Conservation (phyloP, 129 eudicot genomes). For the Ambrosia artemisiifolia region DNA sequence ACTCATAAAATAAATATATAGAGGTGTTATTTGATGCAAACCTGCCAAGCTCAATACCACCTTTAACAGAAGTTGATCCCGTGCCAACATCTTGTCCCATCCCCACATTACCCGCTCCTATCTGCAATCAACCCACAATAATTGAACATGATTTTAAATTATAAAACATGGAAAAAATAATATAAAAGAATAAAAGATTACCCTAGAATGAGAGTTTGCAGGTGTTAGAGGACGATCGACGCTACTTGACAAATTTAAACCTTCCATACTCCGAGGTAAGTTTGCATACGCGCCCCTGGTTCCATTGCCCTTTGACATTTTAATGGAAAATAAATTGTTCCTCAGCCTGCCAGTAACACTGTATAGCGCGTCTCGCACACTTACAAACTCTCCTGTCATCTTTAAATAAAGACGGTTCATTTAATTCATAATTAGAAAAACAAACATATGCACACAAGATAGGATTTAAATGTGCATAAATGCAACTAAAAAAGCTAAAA, state of each 20-base stretch:
- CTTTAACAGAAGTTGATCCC: conserved; percentile 45
- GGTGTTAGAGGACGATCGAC: conserved; percentile 35
- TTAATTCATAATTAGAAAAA: not conserved
- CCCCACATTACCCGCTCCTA: conserved; percentile 29
- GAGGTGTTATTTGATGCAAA: conserved; percentile 27
- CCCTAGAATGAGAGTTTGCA: conserved; percentile 40
- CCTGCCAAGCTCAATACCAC: conserved; percentile 74
- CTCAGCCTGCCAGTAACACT: conserved; percentile 63
- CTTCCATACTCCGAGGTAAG: conserved; percentile 39
- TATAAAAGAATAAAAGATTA: conserved; percentile 15
- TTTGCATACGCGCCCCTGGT: conserved; percentile 27
- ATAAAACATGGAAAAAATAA: not conserved
- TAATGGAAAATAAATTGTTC: conserved; percentile 40
- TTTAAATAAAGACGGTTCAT: conserved; percentile 19
- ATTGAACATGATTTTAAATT: not conserved
- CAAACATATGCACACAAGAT: not conserved
- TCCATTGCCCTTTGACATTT: conserved; percentile 36
- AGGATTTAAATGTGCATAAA: not conserved
- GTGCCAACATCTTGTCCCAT: conserved; percentile 29
- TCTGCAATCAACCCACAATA: conserved; percentile 39
- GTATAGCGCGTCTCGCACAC: conserved; percentile 61
- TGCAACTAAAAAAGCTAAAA: not conserved
- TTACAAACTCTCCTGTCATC: conserved; percentile 71
- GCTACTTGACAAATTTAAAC: conserved; percentile 44
- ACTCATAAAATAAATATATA: not conserved